Conservation (phyloP, 495 filamentous ascomycete species). For the Aspergillus campestris region DNA sequence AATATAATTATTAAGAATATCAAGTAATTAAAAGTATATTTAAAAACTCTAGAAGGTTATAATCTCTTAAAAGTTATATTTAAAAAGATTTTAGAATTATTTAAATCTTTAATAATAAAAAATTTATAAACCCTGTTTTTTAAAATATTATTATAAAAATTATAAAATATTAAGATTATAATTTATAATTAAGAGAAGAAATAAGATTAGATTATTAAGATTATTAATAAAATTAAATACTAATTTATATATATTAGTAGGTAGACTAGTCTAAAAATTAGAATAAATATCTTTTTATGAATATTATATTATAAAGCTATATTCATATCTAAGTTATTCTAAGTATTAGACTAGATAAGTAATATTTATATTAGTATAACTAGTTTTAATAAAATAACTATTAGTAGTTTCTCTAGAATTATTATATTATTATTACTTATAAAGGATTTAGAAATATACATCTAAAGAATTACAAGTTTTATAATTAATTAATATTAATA, state of each 20-base stretch:
- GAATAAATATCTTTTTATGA: not conserved
- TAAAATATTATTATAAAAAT: conserved; percentile 1
- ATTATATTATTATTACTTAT: not conserved
- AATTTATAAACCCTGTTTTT: not conserved
- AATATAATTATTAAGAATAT: conserved; percentile 1
- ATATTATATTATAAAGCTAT: conserved; percentile 1
- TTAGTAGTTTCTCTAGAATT: not conserved
- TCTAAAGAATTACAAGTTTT: not conserved
- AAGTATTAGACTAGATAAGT: conserved; percentile 1
- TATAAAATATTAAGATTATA: conserved; percentile 3
- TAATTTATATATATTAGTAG: not conserved
- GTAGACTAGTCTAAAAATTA: not conserved
- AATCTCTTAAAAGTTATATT: not conserved
- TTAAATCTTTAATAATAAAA: not conserved
- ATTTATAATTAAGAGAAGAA: conserved; percentile 2
- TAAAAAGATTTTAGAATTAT: conserved; percentile 1
- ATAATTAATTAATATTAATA: conserved; percentile 6
- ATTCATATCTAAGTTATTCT: conserved; percentile 1
- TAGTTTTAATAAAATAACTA: not conserved
- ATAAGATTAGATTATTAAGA: not conserved
- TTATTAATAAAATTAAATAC: conserved; percentile 4
- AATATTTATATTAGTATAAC: conserved; percentile 4
- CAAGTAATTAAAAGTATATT: not conserved
- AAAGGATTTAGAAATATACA: not conserved
- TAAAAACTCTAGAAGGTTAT: not conserved